Evolutionary conservation across 192 early-diverging fungal species (phyloP).

Genomic region (Backusella australiensis): DNA sequence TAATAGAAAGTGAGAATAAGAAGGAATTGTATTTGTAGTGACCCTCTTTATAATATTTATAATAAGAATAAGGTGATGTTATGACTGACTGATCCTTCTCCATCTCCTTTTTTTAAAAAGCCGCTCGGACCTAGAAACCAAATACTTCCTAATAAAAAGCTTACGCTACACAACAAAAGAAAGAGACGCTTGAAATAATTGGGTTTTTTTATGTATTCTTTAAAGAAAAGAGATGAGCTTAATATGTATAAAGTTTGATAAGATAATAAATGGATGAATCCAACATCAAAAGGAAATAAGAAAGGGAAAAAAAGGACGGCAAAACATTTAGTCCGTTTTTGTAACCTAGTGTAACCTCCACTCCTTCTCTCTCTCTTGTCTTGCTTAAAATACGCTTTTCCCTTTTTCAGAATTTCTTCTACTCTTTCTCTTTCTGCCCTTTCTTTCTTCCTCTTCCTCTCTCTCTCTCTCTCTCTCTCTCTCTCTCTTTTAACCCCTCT

Average conservation of each 20-base stretch:
- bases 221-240: background rate
- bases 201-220: background rate
- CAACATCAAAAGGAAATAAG: background rate
- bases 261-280: background rate
- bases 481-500: background rate
- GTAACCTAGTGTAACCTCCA: background rate
- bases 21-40: background rate
- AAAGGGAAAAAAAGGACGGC: background rate
- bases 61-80: background rate
- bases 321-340: background rate
- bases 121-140: conserved; percentile 1
- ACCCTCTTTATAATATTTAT: background rate
- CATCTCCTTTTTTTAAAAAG: conserved; percentile 6
- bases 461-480: background rate
- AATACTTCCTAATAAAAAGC: background rate
- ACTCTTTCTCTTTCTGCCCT: background rate
- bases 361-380: background rate
- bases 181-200: background rate
- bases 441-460: background rate
- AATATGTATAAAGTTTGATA: background rate
- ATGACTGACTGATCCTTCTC: conserved; percentile 4
- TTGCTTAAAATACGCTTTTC: conserved; percentile 6
- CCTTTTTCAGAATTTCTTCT: conserved; percentile 3
- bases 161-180: background rate
- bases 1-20: background rate